Percentiles rank a stretch among this genome's conserved stretches.
These are phyloP conservation scores for Trypanosomatidae sp. DNA, from an alignment of 208 protist species.

Conservation along the genomic window DNA sequence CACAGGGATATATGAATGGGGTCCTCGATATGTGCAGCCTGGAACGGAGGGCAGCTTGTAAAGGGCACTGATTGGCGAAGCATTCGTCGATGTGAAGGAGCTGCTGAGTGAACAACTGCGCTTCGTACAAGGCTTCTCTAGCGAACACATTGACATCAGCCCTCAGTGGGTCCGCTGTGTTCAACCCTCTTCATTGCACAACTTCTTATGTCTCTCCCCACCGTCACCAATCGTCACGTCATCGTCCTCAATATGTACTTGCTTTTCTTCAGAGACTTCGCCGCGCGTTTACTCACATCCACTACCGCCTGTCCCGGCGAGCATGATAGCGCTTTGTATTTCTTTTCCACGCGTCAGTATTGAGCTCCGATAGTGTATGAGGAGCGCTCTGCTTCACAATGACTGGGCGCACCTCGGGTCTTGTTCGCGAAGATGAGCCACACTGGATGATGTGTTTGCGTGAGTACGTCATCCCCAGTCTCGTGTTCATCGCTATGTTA, in stretches of 20 bases:
- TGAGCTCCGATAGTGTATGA: background rate
- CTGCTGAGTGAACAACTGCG: background rate
- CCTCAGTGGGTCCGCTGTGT: background rate
- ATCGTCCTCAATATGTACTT: background rate
- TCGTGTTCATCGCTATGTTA: constrained; percentile 46
- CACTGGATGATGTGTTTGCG: constrained; percentile 41
- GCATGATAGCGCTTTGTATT: background rate
- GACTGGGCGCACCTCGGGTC: background rate
- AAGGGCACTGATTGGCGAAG: background rate
- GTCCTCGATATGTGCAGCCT: background rate
- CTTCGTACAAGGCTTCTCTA: background rate
- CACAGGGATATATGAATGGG: background rate
- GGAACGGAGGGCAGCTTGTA: background rate
- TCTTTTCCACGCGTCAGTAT: too few relatives aligned
- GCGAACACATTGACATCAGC: background rate
- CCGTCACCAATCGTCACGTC: background rate
- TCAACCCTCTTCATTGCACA: background rate
- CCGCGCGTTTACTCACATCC: background rate
- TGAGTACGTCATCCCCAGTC: constrained; percentile 63
- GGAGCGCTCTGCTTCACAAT: background rate
- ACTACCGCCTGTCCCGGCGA: background rate
- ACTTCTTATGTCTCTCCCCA: background rate
- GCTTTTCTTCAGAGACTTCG: background rate
- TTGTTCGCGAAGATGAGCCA: constrained; percentile 40
- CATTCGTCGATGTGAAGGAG: background rate